Evolutionary conservation across 2,329 filamentous ascomycete genomes (phyloP).

Genomic region (Cordyceps tenuipes): DNA sequence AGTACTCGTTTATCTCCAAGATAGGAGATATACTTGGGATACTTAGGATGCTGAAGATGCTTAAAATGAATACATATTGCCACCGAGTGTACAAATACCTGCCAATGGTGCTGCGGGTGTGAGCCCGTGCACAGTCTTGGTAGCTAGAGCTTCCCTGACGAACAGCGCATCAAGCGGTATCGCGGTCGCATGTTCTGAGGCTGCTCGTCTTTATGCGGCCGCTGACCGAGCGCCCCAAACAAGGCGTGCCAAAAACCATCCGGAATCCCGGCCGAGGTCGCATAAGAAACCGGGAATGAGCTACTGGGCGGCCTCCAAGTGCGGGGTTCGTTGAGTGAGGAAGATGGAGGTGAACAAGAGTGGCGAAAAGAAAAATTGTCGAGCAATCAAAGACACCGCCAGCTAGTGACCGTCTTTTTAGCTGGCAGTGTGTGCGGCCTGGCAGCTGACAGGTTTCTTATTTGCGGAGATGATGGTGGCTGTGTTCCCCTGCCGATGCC

Average conservation of each 20-base stretch:
- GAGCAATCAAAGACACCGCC: not conserved
- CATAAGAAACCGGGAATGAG: not conserved
- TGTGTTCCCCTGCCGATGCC: not conserved
- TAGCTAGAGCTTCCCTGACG: not conserved
- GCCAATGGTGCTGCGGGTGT: no score
- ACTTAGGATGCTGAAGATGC: no score
- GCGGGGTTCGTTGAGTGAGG: not conserved
- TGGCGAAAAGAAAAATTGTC: not conserved
- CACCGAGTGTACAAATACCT: no score
- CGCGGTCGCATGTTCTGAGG: not conserved
- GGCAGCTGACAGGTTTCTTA: not conserved
- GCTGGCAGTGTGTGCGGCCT: not conserved
- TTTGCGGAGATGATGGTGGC: not conserved
- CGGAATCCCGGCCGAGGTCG: not conserved
- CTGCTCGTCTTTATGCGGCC: not conserved
- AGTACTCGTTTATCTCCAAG: no score
- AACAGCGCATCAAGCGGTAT: not conserved
- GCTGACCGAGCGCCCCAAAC: not conserved
- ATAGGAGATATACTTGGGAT: no score
- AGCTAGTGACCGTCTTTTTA: not conserved
- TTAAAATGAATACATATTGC: no score
- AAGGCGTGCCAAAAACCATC: not conserved
- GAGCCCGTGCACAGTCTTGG: not conserved
- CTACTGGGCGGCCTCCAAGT: slow-evolving; percentile 6
- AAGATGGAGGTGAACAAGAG: not conserved